Base-by-base conservation (phyloP, 2,329 filamentous ascomycete genomes). In the Nemania abortiva region DNA sequence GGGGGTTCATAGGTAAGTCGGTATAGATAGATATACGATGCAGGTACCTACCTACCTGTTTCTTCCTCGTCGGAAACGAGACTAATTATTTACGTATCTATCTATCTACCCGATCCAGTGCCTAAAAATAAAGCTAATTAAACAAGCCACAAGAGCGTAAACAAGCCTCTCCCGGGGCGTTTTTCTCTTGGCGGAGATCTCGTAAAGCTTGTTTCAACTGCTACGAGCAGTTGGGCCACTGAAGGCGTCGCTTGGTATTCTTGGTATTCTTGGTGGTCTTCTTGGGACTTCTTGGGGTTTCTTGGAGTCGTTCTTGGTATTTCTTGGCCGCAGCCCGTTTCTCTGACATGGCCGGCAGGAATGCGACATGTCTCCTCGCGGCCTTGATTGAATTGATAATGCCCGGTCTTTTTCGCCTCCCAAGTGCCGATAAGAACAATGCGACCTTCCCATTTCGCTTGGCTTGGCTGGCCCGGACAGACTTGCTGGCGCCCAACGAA, bases 121-220 rank as follows among this genome's bases (percentile, higher is more conserved):
- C 39, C 39, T 18, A 42, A 42, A 27, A 42, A 42, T 22, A 24
- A 24, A 50, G 18, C 2, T 22, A 50, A 50, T 24, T 10, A 6
- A 24, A 20, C 5, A 50, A 10, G 20, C 6, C 11, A 50, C 18
- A 13, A 10, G 22, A 50, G 5, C n/a, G 47, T 24, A 24, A 50
- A 11, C n/a, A 50, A 24, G n/a, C 18, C 27, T 62, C 64, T 56
- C 68, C 60, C 55, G 49, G 69, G 49, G 24, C 1, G 31, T n/a
- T 64, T 20, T 27, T 18, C 18, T 58, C 66, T 71, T 69, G 69
- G 66, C 65, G 27, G 52, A 13, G 57, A 47, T 20, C 18, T 20
- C 31, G 9, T 22, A 68, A 70, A 71, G 69, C 69, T 71, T 71
- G 61, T 69, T 71, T 66, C 62, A 47, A 71, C 69, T 13, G 10